Base-by-base conservation (phyloP, 139 green algal species). In the Haematococcus lacustris region DNA sequence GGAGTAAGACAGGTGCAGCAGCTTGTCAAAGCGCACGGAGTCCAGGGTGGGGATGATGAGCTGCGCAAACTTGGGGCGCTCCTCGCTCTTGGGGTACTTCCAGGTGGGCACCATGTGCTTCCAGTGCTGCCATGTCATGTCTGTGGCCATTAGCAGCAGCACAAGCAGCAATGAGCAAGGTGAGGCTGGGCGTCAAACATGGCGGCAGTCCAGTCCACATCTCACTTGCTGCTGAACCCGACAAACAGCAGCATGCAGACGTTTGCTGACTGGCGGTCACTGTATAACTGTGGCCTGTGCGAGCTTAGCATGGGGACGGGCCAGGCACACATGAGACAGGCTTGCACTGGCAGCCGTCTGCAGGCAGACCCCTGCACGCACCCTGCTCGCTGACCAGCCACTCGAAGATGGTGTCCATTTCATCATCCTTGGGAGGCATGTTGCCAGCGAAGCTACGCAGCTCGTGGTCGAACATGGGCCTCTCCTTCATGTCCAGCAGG, bases 41-140 rank as follows among this genome's bases (percentile, higher is more conserved):
- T 70, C 64, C 30, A 97, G 78, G 0, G 93, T 98, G 25, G 93
- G 93, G 66, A 98, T 94, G 75, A 96, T 83, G 17, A 97, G 78
- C 85, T 94, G 86, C 37, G 90, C 81, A 73, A 94, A 96, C 82
- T 93, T 92, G 66, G 90, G 91, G 68, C 88, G 90, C 84, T 96
- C 91, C 71, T 89, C 81, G 7, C 66, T 66, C 47, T 76, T 78
- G 28, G 93, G 93, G 81, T 97, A 97, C 30, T 39, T 71, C 93
- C 93, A 97, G 7, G 71, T 53, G 21, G 90, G 91, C 71, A 97
- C 85, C 39, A 82, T 79, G 66, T 87, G 73, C 32, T 70, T 76
- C 93, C 93, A 97, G 87, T 93, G 88, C 68, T 80, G 71, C 92
- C 92, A 97, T 43, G 78, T 73, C 13, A 79, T 75, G 63, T 78